A percentile compares a stretch with the other conserved stretches of the same genome.
Evolutionary conservation across 305 asterid species (phyloP).

Genomic region (Caryopteris hybrid): DNA sequence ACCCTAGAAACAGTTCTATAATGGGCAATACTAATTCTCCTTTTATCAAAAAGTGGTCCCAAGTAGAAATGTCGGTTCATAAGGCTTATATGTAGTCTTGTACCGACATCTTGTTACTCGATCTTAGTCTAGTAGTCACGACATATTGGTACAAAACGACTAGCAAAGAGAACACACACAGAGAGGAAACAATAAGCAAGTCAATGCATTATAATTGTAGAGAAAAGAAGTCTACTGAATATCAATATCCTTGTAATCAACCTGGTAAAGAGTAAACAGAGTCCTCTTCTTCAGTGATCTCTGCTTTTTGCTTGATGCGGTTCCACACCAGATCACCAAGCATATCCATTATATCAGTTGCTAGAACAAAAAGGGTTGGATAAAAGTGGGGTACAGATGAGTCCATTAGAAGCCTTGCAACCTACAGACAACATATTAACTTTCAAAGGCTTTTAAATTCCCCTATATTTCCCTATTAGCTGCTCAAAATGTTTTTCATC

Average conservation of each 20-base stretch:
- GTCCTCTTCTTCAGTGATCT: conserved; percentile 47
- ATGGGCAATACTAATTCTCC: too few species aligned
- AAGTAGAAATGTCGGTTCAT: background rate
- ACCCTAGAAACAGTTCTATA: background rate
- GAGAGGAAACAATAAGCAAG: background rate
- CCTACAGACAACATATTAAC: conserved; percentile 43
- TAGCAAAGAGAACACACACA: background rate
- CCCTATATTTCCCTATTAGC: conserved; percentile 1
- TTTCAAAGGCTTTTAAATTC: conserved; percentile 8
- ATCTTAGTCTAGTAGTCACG: too few species aligned
- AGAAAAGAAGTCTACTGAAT: background rate
- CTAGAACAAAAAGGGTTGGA: conserved; percentile 76
- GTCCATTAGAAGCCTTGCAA: conserved; percentile 73
- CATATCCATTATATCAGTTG: conserved; percentile 79
- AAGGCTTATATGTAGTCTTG: too few species aligned
- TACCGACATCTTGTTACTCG: too few species aligned
- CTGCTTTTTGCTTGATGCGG: conserved; percentile 65
- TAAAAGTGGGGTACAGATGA: conserved; percentile 63
- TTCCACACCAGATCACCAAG: conserved; percentile 85
- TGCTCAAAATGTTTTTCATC: background rate
- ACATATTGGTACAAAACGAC: background rate
- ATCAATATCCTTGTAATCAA: conserved; percentile 18
- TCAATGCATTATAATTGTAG: background rate
- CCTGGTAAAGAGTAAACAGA: conserved; percentile 55
- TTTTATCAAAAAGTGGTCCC: background rate